Evolutionary conservation across 2,329 filamentous ascomycete species (phyloP).

Genomic region (Waltergamsia citrina): DNA sequence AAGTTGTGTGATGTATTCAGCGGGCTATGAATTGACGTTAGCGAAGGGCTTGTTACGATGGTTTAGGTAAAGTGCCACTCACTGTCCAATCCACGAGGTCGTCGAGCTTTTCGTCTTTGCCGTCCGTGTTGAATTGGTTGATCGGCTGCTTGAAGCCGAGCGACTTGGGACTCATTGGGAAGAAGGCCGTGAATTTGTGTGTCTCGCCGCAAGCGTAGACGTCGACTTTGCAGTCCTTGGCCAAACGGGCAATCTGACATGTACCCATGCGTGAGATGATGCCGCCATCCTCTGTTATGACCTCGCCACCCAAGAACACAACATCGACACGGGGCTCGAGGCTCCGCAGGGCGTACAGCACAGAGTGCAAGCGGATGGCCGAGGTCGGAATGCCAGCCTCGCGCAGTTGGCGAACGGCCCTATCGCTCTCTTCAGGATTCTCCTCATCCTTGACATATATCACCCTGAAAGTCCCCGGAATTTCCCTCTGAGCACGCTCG

Average conservation of each 20-base stretch:
- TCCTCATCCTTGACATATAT: conserved; percentile 63
- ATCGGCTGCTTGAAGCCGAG: conserved; percentile 71
- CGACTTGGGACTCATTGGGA: conserved; percentile 68
- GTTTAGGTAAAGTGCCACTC: conserved; percentile 14
- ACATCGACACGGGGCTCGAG: conserved; percentile 49
- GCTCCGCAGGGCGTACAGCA: conserved; percentile 65
- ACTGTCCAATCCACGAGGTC: conserved; percentile 65
- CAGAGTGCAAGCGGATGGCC: conserved; percentile 43
- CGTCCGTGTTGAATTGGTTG: conserved; percentile 59
- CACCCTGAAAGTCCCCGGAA: conserved; percentile 64
- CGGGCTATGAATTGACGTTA: conserved; percentile 40
- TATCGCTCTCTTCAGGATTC: conserved; percentile 51
- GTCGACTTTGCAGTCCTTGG: conserved; percentile 57
- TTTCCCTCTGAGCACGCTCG: conserved; percentile 53
- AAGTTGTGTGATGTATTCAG: conserved; percentile 59
- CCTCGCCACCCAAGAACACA: conserved; percentile 64
- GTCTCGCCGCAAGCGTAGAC: conserved; percentile 92
- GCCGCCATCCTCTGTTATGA: conserved; percentile 88
- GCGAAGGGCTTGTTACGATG: neutral
- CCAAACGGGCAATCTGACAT: conserved; percentile 78
- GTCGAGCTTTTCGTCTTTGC: conserved; percentile 30
- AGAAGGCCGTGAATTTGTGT: conserved; percentile 85
- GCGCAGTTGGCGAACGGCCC: conserved; percentile 63
- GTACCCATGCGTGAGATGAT: conserved; percentile 81
- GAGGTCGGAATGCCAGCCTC: conserved; percentile 73